A percentile compares a stretch with the other conserved stretches of the same genome.
Evolutionary conservation across 495 filamentous ascomycete genomes (phyloP).

Genomic region (Acidiella bohemica): DNA sequence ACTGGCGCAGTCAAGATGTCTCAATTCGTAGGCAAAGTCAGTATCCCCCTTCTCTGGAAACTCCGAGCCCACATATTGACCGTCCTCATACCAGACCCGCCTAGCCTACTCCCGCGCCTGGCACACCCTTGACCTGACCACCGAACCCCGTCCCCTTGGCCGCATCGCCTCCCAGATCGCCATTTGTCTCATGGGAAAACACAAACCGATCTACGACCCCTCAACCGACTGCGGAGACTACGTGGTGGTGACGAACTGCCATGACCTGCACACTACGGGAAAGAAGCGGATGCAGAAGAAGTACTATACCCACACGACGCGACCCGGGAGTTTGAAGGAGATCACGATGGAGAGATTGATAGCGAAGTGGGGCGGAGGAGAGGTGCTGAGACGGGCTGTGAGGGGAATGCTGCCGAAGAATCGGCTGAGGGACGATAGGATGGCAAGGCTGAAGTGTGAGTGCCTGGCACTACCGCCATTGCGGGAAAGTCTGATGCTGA

Average conservation of each 20-base stretch:
- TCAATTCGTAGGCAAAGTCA: constrained; percentile 19
- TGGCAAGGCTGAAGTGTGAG: constrained; percentile 78
- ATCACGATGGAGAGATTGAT: constrained; percentile 94
- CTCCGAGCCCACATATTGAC: neutral
- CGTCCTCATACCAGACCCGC: constrained; percentile 50
- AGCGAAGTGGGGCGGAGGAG: constrained; percentile 83
- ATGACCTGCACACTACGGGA: constrained; percentile 74
- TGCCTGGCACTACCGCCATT: constrained; percentile 14
- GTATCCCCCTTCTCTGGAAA: neutral
- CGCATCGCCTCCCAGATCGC: constrained; percentile 87
- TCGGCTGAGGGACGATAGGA: constrained; percentile 64
- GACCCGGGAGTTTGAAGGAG: constrained; percentile 70
- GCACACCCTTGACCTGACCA: constrained; percentile 73
- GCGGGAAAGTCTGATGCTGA: neutral
- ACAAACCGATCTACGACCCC: constrained; percentile 94
- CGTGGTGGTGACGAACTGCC: constrained; percentile 83
- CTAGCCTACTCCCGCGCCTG: constrained; percentile 91
- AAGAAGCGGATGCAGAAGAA: constrained; percentile 85
- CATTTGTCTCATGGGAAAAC: constrained; percentile 89
- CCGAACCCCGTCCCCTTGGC: constrained; percentile 50
- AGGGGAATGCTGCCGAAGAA: constrained; percentile 98
- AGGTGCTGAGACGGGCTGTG: constrained; percentile 84
- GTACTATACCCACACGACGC: constrained; percentile 87
- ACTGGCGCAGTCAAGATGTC: constrained; percentile 14
- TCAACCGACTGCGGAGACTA: constrained; percentile 98